phyloP scores from a whole-genome alignment of 129 eudicot species.

The Logfia minima region DNA sequence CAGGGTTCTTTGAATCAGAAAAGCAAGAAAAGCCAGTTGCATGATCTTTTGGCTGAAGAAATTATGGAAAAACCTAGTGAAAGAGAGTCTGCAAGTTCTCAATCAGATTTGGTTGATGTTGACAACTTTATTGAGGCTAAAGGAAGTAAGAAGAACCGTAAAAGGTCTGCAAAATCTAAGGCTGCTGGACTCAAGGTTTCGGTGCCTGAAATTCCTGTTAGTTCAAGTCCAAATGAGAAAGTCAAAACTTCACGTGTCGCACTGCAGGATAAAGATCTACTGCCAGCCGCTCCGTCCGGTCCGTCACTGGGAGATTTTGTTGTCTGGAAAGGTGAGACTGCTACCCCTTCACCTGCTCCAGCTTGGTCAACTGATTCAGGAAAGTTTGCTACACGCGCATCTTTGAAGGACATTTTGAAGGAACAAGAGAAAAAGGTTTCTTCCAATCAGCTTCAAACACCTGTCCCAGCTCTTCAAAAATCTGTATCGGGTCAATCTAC shows the following conservation, averaged over 20 bases:
- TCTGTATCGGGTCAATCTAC: slow-evolving; percentile 43
- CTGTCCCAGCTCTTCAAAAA: slow-evolving; percentile 40
- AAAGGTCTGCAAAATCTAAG: slow-evolving; percentile 82
- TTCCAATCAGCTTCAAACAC: slow-evolving; percentile 26
- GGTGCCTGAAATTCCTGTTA: slow-evolving; percentile 49
- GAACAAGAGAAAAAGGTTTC: slow-evolving; percentile 74
- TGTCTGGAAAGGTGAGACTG: slow-evolving; percentile 82
- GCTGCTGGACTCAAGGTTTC: slow-evolving; percentile 59
- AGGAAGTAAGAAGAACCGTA: slow-evolving; percentile 85
- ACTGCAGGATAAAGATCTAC: slow-evolving; percentile 49
- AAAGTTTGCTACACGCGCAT: slow-evolving; percentile 51
- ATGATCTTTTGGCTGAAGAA: slow-evolving; percentile 57
- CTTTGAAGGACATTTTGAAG: slow-evolving; percentile 85
- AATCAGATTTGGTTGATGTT: slow-evolving; percentile 42
- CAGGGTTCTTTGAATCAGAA: slow-evolving; percentile 33
- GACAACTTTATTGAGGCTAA: slow-evolving; percentile 79
- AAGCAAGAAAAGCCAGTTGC: slow-evolving; percentile 49
- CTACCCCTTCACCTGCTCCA: slow-evolving; percentile 61
- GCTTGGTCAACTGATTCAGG: slow-evolving; percentile 93
- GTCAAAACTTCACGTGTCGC: slow-evolving; percentile 42
- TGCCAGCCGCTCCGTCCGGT: slow-evolving; percentile 77
- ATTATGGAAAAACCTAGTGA: slow-evolving; percentile 47
- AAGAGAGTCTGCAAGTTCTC: slow-evolving; percentile 34
- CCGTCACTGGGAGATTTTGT: slow-evolving; percentile 92
- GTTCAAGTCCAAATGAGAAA: slow-evolving; percentile 59